These are phyloP conservation scores for Fomitopsis serialis DNA, from an alignment of 768 basidiomycete species.

Conservation along the genomic window DNA sequence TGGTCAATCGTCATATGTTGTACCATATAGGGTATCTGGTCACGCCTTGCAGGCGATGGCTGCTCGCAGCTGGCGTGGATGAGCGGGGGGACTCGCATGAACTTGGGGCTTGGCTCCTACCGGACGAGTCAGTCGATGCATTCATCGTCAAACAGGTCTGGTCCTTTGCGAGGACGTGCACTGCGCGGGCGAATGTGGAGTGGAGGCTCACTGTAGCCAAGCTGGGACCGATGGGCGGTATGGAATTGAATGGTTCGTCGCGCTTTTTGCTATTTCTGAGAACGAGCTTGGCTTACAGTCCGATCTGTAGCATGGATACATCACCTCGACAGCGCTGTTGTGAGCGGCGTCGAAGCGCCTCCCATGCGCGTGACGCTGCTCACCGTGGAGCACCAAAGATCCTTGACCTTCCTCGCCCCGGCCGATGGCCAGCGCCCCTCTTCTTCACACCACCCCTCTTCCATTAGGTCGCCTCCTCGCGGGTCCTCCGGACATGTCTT, in stretches of 20 bases:
- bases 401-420: constrained; percentile 52
- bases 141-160: constrained; percentile 60
- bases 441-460: not conserved
- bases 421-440: constrained; percentile 3
- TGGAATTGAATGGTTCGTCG: constrained; percentile 62
- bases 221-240: constrained; percentile 50
- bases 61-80: constrained; percentile 69
- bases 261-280: not conserved
- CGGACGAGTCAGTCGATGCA: constrained; percentile 34
- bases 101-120: constrained; percentile 59
- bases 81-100: constrained; percentile 75
- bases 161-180: constrained; percentile 61
- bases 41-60: constrained; percentile 69
- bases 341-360: constrained; percentile 35
- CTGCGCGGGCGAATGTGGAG: constrained; percentile 63
- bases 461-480: constrained; percentile 2
- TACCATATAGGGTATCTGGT: constrained; percentile 74
- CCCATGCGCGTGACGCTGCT: constrained; percentile 57
- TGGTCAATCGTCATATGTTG: constrained; percentile 52
- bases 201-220: constrained; percentile 77
- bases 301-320: constrained; percentile 60
- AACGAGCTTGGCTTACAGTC: constrained; percentile 46
- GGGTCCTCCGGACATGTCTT: constrained; percentile 7
- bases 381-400: constrained; percentile 51
- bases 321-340: constrained; percentile 39